These are phyloP conservation scores for Mortierella sp. DNA, from an alignment of 371 early-diverging fungal species.

Conservation along the genomic window DNA sequence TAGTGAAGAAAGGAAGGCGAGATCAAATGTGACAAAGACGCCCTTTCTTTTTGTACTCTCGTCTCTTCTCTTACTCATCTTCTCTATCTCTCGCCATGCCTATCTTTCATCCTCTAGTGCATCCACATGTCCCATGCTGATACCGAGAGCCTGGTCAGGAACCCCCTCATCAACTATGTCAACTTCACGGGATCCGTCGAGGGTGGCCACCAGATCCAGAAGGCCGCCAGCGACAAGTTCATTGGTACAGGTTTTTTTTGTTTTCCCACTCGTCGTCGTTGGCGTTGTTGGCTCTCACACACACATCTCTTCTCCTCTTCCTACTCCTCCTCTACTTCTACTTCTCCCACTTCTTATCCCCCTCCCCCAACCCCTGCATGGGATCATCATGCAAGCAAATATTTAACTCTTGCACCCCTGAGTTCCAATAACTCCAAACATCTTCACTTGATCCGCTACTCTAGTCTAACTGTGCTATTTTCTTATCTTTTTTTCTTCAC, in stretches of 20 bases:
- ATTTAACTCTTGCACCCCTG: background rate
- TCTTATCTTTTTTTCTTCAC: background rate
- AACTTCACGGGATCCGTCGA: conserved; percentile 90
- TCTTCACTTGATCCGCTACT: background rate
- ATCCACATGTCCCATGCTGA: conserved; percentile 72
- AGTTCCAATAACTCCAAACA: background rate
- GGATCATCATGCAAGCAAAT: background rate
- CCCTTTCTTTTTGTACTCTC: background rate
- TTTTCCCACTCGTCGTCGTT: background rate
- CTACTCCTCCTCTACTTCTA: no score
- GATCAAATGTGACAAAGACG: conserved; percentile 25
- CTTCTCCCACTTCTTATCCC: background rate
- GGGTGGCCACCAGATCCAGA: conserved; percentile 79
- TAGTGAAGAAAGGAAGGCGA: background rate
- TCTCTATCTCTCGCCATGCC: background rate
- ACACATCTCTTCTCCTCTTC: background rate
- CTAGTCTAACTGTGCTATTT: background rate
- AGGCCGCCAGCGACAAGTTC: conserved; percentile 72
- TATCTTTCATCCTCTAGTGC: conserved; percentile 28
- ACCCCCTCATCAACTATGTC: conserved; percentile 77
- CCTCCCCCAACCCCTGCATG: background rate
- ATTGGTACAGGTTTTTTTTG: conserved; percentile 64
- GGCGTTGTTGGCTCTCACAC: background rate
- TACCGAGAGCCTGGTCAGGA: conserved; percentile 71
- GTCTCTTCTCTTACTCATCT: background rate